Evolutionary conservation across 306 rosid species (phyloP), one percentile per base, ranked within the genome.

Genomic region (Lathyrus tuberosus): DNA sequence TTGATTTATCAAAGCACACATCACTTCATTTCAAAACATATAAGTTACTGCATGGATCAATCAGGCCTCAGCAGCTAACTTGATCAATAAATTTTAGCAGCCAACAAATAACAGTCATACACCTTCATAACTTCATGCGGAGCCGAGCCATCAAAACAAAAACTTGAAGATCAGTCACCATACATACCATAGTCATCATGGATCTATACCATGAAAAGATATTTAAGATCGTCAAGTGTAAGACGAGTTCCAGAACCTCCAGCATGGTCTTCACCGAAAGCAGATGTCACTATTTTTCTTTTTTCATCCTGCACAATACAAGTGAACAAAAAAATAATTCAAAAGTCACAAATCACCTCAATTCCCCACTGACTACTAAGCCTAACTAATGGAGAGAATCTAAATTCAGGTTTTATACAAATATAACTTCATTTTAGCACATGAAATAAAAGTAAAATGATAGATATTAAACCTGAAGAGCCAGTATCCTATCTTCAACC

Each of bases 251-350:
- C 88, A 15, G 96, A 53, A 16, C 84, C 83, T 3, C 98, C 98
- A 17, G 85, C 73, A 33, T 85, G 90, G 52, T 94, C 99, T 89
- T 91, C 99, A 54, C 97, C 97, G 79, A 94, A 94, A 68, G 99
- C 97, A 54, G 97, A 91, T 54, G 97, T 97, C 57, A 91, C 99
- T 96, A 94, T 91, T 80, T 91, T 91, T 76, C 89, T 83, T 88
- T 91, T 94, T 66, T 94, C 96, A 42, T 91, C 99, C 99, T 94
- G 88, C 73, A 78, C 61, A 64, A 70, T 48, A 18, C n/a, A 68
- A 48, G 42, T 6, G 24, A 53, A 63, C 20, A 11, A 16, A n/a
- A 22, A 64, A 63, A 70, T 58, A 58, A 65, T 22, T 71, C 48
- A 44, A 47, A 58, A 60, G 54, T 61, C 18, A 13, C 10, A 44